Base-by-base conservation (phyloP, 176 grass and related monocot genomes). In the Aechmea fasciata region DNA sequence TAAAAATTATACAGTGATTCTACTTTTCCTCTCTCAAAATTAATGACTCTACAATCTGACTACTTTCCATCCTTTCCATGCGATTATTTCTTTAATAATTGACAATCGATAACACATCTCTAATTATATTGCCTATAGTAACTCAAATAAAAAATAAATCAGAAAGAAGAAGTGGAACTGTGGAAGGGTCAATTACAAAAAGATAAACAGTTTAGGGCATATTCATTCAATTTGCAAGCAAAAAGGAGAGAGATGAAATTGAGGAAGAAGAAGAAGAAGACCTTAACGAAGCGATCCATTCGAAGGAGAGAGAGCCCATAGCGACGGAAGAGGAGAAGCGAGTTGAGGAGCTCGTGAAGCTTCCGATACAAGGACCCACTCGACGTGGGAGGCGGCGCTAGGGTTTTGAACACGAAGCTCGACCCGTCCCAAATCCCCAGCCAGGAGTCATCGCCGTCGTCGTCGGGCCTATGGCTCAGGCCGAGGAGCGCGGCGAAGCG, bases 401-500 rank as follows among this genome's bases (percentile, higher is more conserved):
- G 78, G 23, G 88, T 91, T 69, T 80, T 79, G 66, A 91, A 96
- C 12, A 87, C 67, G 79, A 96, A 91, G 52, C 51, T 66, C 19
- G 12, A 50, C 11, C 92, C 92, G 51, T 91, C 88, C 92, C 88
- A 91, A 57, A 96, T 84, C 51, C 92, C 88, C 9, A 96, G 78
- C 85, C 88, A 87, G 61, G 75, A 77, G 26, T 63, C 66, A 22
- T 89, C 88, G 41, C 77, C 50, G 28, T 70, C 76, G 63, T 26
- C 52, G 3, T 52, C 23, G 57, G 57, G 26, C 68, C 50, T 64
- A 57, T 11, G 50, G 29, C 69, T 50, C 69, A 96, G 80, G 61
- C 75, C 74, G 5, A 96, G 83, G 28, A 86, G 72, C 49, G 81
- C 63, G 3, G 88, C 83, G 63, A 96, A 96, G 69, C 70, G 77